phyloP scores from a whole-genome alignment of 768 basidiomycete species.

The Crassisporium funariophilum region DNA sequence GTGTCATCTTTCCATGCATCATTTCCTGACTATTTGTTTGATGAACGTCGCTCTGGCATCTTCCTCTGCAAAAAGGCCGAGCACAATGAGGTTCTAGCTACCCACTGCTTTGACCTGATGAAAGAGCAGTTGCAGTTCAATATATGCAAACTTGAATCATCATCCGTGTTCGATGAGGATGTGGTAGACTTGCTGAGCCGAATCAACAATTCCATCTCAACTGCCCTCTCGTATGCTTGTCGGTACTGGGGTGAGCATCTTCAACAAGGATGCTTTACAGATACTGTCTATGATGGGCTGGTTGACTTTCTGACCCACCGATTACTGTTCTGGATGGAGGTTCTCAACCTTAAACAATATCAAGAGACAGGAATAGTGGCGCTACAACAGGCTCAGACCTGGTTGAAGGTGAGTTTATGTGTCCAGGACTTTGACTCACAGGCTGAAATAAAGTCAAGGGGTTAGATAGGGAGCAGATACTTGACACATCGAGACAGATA shows the following conservation, averaged over 20 bases:
- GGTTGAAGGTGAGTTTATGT: conserved; percentile 1
- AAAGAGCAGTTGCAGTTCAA: conserved; percentile 36
- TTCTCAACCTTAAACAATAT: conserved; percentile 25
- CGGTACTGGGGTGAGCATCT: conserved; percentile 38
- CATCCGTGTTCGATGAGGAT: conserved; percentile 30
- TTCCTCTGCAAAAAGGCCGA: conserved; percentile 25
- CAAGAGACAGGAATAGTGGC: conserved; percentile 11
- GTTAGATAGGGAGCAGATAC: too few relatives aligned
- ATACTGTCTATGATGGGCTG: conserved; percentile 14
- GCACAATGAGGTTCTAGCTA: conserved; percentile 18
- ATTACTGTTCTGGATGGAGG: conserved; percentile 42
- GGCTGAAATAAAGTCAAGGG: not conserved
- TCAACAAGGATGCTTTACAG: conserved; percentile 4
- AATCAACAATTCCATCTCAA: conserved; percentile 27
- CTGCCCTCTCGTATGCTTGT: conserved; percentile 36
- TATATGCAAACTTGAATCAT: conserved; percentile 38
- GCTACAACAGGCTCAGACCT: conserved; percentile 2
- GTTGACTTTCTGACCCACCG: conserved; percentile 13
- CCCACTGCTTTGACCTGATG: conserved; percentile 32
- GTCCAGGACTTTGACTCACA: not conserved
- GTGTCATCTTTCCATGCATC: conserved; percentile 11
- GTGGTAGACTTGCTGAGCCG: conserved; percentile 17
- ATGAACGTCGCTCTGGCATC: conserved; percentile 23
- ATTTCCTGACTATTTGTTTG: conserved; percentile 33
- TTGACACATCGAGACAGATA: conserved; percentile 4